Percentiles rank a stretch among this genome's conserved stretches.
Evolutionary conservation across 2,329 filamentous ascomycete genomes (phyloP).

Genomic region (Teratosphaeriaceae sp.): DNA sequence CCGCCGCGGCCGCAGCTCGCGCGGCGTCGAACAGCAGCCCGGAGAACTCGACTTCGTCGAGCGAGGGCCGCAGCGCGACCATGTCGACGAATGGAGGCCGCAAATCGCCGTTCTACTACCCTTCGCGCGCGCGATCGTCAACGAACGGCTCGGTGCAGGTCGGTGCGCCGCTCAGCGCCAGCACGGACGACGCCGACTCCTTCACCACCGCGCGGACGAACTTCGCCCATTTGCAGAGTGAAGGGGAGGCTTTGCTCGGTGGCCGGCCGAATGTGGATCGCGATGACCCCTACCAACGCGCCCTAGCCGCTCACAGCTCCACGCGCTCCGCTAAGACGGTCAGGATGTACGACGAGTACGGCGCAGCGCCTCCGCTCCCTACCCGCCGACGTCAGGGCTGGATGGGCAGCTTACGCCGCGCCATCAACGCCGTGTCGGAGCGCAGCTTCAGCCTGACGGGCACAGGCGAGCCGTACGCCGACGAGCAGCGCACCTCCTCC

Average conservation of each 20-base stretch:
- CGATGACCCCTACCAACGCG: slow-evolving; percentile 27
- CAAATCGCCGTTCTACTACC: slow-evolving; percentile 25
- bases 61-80: slow-evolving; percentile 22
- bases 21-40: slow-evolving; percentile 7
- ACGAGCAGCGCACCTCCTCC: slow-evolving; percentile 15
- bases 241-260: slow-evolving; percentile 47
- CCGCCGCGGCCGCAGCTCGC: slow-evolving; percentile 20
- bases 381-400: slow-evolving; percentile 16
- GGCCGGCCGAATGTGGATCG: slow-evolving; percentile 31
- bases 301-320: slow-evolving; percentile 19
- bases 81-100: slow-evolving; percentile 31
- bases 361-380: neutral
- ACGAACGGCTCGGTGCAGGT: slow-evolving; percentile 5
- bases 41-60: slow-evolving; percentile 7
- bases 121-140: slow-evolving; percentile 12
- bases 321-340: slow-evolving; percentile 1
- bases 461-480: slow-evolving; percentile 7
- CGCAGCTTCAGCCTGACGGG: slow-evolving; percentile 26
- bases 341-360: neutral
- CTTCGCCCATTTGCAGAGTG: slow-evolving; percentile 43
- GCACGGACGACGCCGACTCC: slow-evolving; percentile 39
- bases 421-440: slow-evolving; percentile 24
- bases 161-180: slow-evolving; percentile 5
- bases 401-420: slow-evolving; percentile 29
- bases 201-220: slow-evolving; percentile 47